A percentile compares a stretch with the other conserved stretches of the same genome.
Conservation (phyloP, 768 basidiomycete species). For the Tylopilus plumbeoviolaceoides region DNA sequence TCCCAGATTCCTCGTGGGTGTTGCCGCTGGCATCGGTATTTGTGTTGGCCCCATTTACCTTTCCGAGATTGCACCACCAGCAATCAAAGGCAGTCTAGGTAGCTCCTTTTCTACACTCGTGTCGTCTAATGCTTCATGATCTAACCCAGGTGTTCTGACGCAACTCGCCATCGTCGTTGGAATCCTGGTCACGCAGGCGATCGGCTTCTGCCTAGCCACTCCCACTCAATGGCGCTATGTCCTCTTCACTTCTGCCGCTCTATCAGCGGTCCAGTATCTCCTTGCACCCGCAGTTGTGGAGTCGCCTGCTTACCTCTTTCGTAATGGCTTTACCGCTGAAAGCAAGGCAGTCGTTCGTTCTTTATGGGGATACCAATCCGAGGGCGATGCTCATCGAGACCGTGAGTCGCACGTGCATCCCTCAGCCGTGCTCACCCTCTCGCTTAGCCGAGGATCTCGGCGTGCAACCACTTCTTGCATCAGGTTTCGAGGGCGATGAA, state of each 20-base stretch:
- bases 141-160: conserved; percentile 62
- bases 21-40: conserved; percentile 67
- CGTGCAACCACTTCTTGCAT: conserved; percentile 26
- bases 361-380: conserved; percentile 49
- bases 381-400: conserved; percentile 21
- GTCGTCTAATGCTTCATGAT: not conserved
- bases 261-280: conserved; percentile 57
- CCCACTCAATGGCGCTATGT: conserved; percentile 69
- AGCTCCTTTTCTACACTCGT: conserved; percentile 12
- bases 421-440: conserved; percentile 1
- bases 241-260: conserved; percentile 52
- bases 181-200: conserved; percentile 78
- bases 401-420: conserved; percentile 15
- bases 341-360: conserved; percentile 41
- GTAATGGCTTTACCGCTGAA: conserved; percentile 46
- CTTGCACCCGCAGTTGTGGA: conserved; percentile 55
- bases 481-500: conserved; percentile 12
- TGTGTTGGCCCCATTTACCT: conserved; percentile 83
- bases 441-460: conserved; percentile 23
- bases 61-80: conserved; percentile 77
- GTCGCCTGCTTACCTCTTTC: conserved; percentile 65
- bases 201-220: conserved; percentile 69
- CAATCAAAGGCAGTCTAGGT: conserved; percentile 75
- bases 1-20: conserved; percentile 58
- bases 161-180: conserved; percentile 83